Conservation (phyloP, 306 rosid genomes). For the Lotus japonicus region DNA sequence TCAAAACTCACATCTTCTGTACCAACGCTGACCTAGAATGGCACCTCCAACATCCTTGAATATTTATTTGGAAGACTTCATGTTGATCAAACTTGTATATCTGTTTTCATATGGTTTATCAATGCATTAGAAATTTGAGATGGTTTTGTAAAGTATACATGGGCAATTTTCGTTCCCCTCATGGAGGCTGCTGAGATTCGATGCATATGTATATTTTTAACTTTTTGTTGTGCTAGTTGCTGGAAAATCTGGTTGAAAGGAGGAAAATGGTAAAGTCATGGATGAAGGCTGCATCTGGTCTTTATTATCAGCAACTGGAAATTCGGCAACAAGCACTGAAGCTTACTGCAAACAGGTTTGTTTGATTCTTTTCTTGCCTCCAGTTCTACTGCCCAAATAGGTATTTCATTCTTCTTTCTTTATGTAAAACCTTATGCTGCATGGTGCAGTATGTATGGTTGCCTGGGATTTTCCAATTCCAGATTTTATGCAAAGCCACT, state of each 20-base stretch:
- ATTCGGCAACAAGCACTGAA: conserved; percentile 96
- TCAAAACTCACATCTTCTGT: background rate
- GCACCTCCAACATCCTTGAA: background rate
- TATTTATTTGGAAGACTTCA: background rate
- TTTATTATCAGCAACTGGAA: conserved; percentile 81
- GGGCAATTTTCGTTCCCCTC: background rate
- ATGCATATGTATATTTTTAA: background rate
- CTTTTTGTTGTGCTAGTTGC: conserved; percentile 46
- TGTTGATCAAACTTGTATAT: background rate
- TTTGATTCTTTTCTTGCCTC: conserved; percentile 5
- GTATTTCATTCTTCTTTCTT: background rate
- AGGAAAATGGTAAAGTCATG: conserved; percentile 70
- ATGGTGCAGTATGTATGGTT: conserved; percentile 92
- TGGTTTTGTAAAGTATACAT: background rate
- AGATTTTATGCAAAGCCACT: conserved; percentile 96
- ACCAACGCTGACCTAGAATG: background rate
- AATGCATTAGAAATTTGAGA: background rate
- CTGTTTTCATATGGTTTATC: background rate
- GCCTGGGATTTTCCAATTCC: conserved; percentile 92
- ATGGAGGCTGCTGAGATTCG: background rate
- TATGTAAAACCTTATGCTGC: conserved; percentile 5
- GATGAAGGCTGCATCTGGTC: conserved; percentile 88
- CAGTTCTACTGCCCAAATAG: conserved; percentile 2
- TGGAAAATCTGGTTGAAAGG: conserved; percentile 72
- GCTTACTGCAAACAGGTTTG: conserved; percentile 95